phyloP scores from a whole-genome alignment of 148 eudicot species.

The Chenopodium quinoa region DNA sequence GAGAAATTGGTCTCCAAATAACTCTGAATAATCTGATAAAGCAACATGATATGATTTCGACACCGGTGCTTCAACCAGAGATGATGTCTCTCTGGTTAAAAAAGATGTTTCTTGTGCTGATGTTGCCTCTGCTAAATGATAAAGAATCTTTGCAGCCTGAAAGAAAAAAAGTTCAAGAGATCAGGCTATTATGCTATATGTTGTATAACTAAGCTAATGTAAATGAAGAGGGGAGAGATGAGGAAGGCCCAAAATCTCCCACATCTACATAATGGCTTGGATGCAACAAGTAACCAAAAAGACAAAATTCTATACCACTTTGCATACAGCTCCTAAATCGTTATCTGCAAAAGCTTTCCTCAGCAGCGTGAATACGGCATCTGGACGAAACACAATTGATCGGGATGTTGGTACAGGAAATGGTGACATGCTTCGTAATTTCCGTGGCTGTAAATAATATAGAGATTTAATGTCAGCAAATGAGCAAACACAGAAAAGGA shows the following conservation, averaged over 20 bases:
- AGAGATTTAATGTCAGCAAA: neutral
- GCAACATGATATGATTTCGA: slow-evolving; percentile 32
- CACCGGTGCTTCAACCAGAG: slow-evolving; percentile 35
- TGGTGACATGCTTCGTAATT: slow-evolving; percentile 46
- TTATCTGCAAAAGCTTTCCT: slow-evolving; percentile 71
- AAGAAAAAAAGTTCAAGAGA: slow-evolving; percentile 22
- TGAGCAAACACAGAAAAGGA: neutral
- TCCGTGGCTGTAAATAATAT: slow-evolving; percentile 52
- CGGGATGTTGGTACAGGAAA: slow-evolving; percentile 37
- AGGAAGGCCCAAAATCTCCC: slow-evolving; percentile 6
- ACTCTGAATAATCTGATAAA: slow-evolving; percentile 55
- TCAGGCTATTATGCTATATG: neutral
- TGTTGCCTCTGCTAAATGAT: slow-evolving; percentile 42
- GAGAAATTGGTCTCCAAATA: slow-evolving; percentile 67
- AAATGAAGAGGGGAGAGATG: neutral
- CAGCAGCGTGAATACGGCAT: slow-evolving; percentile 52
- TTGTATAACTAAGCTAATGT: neutral
- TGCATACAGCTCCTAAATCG: slow-evolving; percentile 60
- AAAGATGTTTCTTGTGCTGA: slow-evolving; percentile 35
- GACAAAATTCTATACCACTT: slow-evolving; percentile 45
- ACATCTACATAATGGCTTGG: neutral
- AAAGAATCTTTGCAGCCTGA: slow-evolving; percentile 67
- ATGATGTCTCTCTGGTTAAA: slow-evolving; percentile 30
- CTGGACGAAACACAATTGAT: slow-evolving; percentile 64
- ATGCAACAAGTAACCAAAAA: slow-evolving; percentile 17